phyloP scores from a whole-genome alignment of 106 monocot genomes.

The Dactylorhiza incarnata region DNA sequence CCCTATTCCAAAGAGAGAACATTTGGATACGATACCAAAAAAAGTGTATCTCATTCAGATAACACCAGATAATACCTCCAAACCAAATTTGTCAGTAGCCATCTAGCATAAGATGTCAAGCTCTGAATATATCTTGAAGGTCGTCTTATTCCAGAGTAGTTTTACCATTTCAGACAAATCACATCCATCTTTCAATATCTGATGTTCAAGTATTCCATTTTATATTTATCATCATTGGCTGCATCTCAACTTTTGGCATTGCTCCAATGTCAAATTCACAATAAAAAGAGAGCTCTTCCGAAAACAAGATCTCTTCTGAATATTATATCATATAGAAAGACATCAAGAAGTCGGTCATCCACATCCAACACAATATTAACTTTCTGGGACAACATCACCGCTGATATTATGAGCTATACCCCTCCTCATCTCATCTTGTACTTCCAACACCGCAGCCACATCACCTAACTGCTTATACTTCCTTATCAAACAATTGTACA shows the following conservation, averaged over 20 bases:
- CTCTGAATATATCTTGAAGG: not conserved
- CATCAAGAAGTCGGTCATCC: not conserved
- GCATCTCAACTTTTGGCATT: not conserved
- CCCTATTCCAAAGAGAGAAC: not conserved
- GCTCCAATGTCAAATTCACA: not conserved
- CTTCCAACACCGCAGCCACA: conserved; percentile 30
- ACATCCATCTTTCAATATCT: not conserved
- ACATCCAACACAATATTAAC: conserved; percentile 2
- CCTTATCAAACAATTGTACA: conserved; percentile 75
- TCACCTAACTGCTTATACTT: conserved; percentile 55
- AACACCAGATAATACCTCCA: not conserved
- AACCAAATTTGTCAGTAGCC: not conserved
- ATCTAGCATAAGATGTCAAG: not conserved
- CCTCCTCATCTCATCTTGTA: conserved; percentile 57
- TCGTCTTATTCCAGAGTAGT: too few relatives aligned
- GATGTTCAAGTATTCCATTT: not conserved
- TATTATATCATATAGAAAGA: not conserved
- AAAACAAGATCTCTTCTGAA: not conserved
- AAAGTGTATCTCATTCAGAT: not conserved
- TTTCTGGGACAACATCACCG: conserved; percentile 8
- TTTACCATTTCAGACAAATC: not conserved
- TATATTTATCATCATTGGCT: not conserved
- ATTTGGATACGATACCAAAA: not conserved
- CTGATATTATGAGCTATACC: conserved; percentile 13
- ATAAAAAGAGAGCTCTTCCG: not conserved